A percentile compares a stretch with the other conserved stretches of the same genome.
Conservation (phyloP, 2,329 filamentous ascomycete genomes). For the Monosporascus sp. region DNA sequence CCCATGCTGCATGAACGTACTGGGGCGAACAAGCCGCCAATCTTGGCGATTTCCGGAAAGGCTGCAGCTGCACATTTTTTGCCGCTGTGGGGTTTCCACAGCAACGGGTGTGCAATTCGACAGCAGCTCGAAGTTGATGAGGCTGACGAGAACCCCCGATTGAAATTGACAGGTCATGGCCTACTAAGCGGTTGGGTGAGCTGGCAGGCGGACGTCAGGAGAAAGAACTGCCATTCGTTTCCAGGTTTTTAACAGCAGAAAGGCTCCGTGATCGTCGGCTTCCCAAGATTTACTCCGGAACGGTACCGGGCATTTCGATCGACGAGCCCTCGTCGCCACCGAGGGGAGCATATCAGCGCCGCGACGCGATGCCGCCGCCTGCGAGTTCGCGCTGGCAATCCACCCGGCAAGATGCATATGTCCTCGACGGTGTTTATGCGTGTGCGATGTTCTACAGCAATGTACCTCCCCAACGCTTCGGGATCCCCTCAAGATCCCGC, state of each 20-base stretch:
- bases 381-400: not conserved
- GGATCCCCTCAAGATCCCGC: not conserved
- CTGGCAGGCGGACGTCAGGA: not conserved
- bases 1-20: not conserved
- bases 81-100: not conserved
- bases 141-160: not conserved
- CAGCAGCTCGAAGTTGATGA: not conserved
- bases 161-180: not conserved
- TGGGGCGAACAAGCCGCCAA: not conserved
- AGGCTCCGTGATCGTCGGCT: not conserved
- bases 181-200: not conserved
- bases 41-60: not conserved
- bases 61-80: not conserved
- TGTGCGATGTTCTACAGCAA: not conserved
- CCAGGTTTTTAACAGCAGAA: not conserved
- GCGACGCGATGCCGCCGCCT: not conserved
- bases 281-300: not conserved
- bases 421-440: not conserved
- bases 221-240: not conserved
- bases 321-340: not conserved
- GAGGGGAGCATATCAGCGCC: not conserved
- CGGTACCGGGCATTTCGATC: no score
- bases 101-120: not conserved
- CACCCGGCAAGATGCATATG: not conserved
- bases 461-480: not conserved